Base-by-base conservation (phyloP, 352 stramenopile genomes). In the Phytophthora pseudosyringae region DNA sequence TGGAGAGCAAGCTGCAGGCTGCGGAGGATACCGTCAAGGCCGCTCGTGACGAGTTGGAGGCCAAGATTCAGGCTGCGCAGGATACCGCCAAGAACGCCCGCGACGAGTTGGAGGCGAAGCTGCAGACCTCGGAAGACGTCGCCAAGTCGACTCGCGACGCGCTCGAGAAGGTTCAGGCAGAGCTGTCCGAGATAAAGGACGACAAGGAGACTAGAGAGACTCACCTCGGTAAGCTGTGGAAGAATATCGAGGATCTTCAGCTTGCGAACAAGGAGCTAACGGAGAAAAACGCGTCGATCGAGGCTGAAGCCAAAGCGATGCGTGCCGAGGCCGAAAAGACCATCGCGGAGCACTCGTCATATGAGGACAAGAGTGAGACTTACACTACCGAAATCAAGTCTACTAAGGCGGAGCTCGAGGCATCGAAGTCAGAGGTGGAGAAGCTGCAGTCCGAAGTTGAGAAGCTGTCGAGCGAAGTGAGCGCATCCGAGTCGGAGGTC, bases 241-340 rank as follows among this genome's bases (percentile, higher is more conserved):
- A 81, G 59, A 76, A 67, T 32, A 81, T 83, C 26, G 78, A 84
- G 46, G 76, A 81, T 36, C 64, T 84, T 25, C 78, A 86, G 68
- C 47, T 78, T 15, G 60, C 58, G 3, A 85, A 84, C 63, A 74
- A 80, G 32, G 68, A 78, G 29, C 71, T 87, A 4, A 70, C 57
- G 11, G 67, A 87, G 45, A 75, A 83, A 26, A 87, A 85, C 40
- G 51, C 55, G 12, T 49, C 57, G 57, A 66, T 87, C 33, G 73
- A 87, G 26, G 62, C 65, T 13, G 76, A 87, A 21, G 61, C 69
- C 5, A 80, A 82, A 38, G 55, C 59, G 2, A 72, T 82, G 31
- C 78, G 75, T 54, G 57, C 50, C 6, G 75, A 83, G 47, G 68
- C 76, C 1, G 70, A 85, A 39, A 78, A 80, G 31, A 55, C 60